Evolutionary conservation across 768 basidiomycete species (phyloP), one percentile per base, ranked within the genome.

Genomic region (Rhodocollybia butyracea): DNA sequence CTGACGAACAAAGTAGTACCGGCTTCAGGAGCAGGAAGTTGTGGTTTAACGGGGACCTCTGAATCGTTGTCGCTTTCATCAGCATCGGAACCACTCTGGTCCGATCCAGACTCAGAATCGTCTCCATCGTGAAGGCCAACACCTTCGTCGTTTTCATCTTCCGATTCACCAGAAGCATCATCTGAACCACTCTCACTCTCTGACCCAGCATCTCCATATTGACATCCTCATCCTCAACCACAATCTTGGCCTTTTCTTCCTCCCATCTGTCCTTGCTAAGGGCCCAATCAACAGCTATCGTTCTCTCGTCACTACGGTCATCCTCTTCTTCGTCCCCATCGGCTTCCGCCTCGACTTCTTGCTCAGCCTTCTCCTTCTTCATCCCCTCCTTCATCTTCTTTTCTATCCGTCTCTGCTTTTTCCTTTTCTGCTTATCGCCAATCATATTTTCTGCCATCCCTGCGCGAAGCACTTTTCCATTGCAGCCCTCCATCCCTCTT

Each of bases 241-340:
- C 76, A 52, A 79, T 56, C 66, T 85, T 83, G 42, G 78, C 80
- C 69, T 84, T 83, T 61, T 86, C 88, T 66, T 89, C 85, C 67
- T 91, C 80, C 91, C 92, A 97, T 70, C 85, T 89, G 46, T 91
- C 89, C 72, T 97, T 96, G 68, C 93, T 92, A 66, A 98, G 69
- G 3, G 94, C 96, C 92, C 94, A 98, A 73, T 98, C 95, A 26
- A 98, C 96, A 6, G 94, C 93, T 36, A 96, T 90, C 15, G 84
- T 73, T 51, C 94, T 76, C 64, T 81, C 73, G 19, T 70, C 69
- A 51, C 69, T 68, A 46, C 69, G 66, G 32, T 70, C 67, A 57
- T 76, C 72, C 19, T 69, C 73, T 46, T 65, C 69, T 64, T 60
- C 58, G 64, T 67, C 68, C 66, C 67, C 65, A 60, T 64, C 66